Evolutionary conservation across 106 monocot genomes (phyloP).

Genomic region (Chionographis japonica): DNA sequence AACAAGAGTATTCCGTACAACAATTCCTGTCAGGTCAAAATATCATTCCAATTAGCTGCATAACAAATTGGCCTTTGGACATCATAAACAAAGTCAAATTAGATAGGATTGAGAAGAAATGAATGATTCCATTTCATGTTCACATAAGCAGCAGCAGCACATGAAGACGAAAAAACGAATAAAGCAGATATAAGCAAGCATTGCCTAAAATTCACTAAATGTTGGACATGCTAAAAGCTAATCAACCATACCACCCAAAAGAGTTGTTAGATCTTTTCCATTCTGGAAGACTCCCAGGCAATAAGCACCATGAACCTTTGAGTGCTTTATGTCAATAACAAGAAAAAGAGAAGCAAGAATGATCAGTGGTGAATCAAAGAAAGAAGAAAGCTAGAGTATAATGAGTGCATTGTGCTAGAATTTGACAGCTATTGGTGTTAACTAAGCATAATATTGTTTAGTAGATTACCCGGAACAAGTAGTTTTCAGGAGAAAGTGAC

Average conservation of each 20-base stretch:
- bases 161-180: no score
- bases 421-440: no score
- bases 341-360: constrained; percentile 9
- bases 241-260: constrained; percentile 68
- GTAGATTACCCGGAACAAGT: constrained; percentile 75
- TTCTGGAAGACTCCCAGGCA: constrained; percentile 91
- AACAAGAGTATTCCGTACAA: constrained; percentile 92
- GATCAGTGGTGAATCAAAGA: background rate
- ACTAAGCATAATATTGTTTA: no score
- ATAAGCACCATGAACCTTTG: constrained; percentile 89
- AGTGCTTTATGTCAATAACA: constrained; percentile 53
- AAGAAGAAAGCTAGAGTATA: background rate
- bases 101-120: no score
- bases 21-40: constrained; percentile 57
- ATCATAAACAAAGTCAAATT: no score
- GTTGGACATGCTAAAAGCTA: background rate
- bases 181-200: no score
- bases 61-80: no score
- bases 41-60: background rate
- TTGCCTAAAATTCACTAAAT: no score
- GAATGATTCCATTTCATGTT: no score
- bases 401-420: background rate
- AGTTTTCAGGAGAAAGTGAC: constrained; percentile 87
- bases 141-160: no score
- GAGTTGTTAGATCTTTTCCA: constrained; percentile 80